phyloP scores from a whole-genome alignment of 495 filamentous ascomycete species.

The Beverwykella pulmonaria region DNA sequence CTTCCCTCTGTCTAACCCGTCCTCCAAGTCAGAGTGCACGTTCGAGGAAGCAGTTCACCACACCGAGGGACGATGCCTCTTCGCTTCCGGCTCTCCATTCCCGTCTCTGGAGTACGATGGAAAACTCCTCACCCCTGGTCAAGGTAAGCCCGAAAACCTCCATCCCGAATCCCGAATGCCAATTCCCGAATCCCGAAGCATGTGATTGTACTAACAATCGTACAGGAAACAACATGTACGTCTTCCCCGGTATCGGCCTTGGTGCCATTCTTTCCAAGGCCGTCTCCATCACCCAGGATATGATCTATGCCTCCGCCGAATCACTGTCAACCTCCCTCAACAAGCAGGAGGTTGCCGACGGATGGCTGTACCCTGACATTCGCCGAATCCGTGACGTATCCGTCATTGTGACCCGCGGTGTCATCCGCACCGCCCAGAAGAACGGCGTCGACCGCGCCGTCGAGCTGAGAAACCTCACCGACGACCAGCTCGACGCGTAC shows the following conservation, averaged over 20 bases:
- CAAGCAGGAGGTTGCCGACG: constrained; percentile 74
- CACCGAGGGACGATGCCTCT: constrained; percentile 88
- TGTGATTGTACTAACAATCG: constrained; percentile 12
- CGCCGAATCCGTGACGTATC: constrained; percentile 88
- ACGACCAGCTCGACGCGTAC: constrained; percentile 74
- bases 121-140: constrained; percentile 80
- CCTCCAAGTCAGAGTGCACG: constrained; percentile 94
- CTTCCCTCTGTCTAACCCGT: constrained; percentile 93
- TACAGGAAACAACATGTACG: constrained; percentile 80
- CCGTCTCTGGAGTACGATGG: constrained; percentile 67
- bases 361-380: constrained; percentile 91
- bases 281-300: constrained; percentile 85
- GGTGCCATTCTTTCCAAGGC: constrained; percentile 92
- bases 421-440: constrained; percentile 87
- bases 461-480: constrained; percentile 67
- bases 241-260: constrained; percentile 96
- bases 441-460: constrained; percentile 82
- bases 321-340: constrained; percentile 79
- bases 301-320: constrained; percentile 90
- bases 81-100: constrained; percentile 95
- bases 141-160: constrained; percentile 54
- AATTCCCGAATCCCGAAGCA: constrained; percentile 41
- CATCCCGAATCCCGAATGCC: neutral
- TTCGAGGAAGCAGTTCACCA: constrained; percentile 86
- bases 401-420: constrained; percentile 82